Evolutionary conservation across 2,329 filamentous ascomycete genomes (phyloP), one percentile per base, ranked within the genome.

Genomic region (Parastagonospora nodorum): DNA sequence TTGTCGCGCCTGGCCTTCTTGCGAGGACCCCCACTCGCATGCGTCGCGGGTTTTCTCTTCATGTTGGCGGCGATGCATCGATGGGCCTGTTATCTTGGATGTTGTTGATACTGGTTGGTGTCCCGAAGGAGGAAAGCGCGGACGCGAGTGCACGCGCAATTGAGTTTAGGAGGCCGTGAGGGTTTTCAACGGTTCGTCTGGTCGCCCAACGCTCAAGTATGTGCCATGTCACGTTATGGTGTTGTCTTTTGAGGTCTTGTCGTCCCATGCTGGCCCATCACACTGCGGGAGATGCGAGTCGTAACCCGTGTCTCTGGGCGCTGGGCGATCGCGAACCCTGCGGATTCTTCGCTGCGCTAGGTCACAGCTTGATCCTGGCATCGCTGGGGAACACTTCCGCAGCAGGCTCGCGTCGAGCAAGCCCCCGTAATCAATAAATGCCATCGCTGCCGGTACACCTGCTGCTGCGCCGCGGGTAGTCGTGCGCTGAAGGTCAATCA

Each of bases 1-100:
- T 71, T 45, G 24, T 53, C 43, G 45, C 51, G 51, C 44, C 54
- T 61, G 51, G 56, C 39, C 54, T 55, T 67, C 62, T 71, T 71
- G 37, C 51, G 53, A 39, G 55, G 42, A 54, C 53, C 53, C 33
- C 40, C 56, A 42, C 45, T 46, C 53, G 47, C 58, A 54, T 59
- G 53, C 54, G 54, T 42, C 48, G 42, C 56, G 51, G 53, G 57
- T 55, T 68, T 71, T 56, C 68, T 69, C 60, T 72, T 72, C 67
- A 69, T 71, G 58, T 42, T 52, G 53, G 48, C 27, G 28, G 31
- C 16, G 35, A 44, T 36, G 37, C 37, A 48, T 45, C n/a, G 33
- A 36, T 42, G 45, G 19, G 33, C 27, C 19, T 24, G 19, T 24
- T 24, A 24, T 24, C 19, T 24, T 24, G 19, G 19, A 24, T 24